Evolutionary conservation across 495 filamentous ascomycete species (phyloP), one percentile per base, ranked within the genome.

Genomic region (Durotheca rogersii): DNA sequence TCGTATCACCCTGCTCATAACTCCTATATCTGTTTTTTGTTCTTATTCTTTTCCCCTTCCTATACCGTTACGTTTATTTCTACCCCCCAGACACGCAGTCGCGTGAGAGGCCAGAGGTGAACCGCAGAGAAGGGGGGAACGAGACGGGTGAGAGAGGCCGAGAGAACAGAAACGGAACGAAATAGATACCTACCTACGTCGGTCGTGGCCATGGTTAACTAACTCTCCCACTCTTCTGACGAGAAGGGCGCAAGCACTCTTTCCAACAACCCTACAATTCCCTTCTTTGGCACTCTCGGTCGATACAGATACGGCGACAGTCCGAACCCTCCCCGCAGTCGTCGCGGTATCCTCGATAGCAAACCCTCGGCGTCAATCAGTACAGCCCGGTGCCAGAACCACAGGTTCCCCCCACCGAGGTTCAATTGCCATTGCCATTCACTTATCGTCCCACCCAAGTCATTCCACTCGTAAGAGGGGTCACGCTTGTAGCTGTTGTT

Each of bases 271-370:
- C 23, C 30, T 41, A 27, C 30, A 30, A 19, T 54, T 54, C 16
- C 42, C 51, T 12, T 53, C 40, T 53, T 35, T 53, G 34, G 50
- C 7, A 9, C 47, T 48, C 48, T 44, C 41, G 41, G 40, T 53
- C 39, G 48, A 52, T 49, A 34, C 40, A 53, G 4, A 40, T 27
- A 11, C 14, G n/a, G 48, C 35, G 38, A 40, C 43, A 27, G 41
- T 32, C 41, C 33, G 4, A 29, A 41, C 21, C n/a, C 17, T 44
- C 44, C 48, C 55, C 43, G 55, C 48, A 53, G 40, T 39, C 35
- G 39, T 34, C 45, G 48, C 54, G 38, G 39, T 23, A 20, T 33
- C 51, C 38, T 33, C 15, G 38, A 34, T 35, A 53, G 30, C 48
- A 47, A 44, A 48, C n/a, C n/a, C n/a, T n/a, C n/a, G n/a, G n/a